phyloP scores from a whole-genome alignment of 345 rosid genomes.

The Mangifera indica region DNA sequence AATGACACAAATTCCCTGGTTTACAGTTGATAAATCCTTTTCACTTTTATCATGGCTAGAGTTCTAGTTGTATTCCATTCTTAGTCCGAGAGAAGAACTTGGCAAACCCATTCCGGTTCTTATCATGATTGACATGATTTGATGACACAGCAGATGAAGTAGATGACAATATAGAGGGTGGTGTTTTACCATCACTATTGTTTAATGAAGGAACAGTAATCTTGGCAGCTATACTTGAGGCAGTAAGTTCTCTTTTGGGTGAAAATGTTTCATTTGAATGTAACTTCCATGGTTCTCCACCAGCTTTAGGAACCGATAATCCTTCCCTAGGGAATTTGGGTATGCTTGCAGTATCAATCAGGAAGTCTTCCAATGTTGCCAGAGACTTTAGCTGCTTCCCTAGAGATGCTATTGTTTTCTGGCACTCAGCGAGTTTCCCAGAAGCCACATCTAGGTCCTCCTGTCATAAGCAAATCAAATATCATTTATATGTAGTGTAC shows the following conservation, averaged over 20 bases:
- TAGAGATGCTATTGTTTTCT: constrained; percentile 84
- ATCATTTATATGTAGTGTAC: background rate
- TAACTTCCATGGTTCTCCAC: constrained; percentile 57
- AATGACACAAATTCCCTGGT: constrained; percentile 5
- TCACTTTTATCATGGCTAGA: constrained; percentile 34
- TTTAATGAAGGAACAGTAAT: constrained; percentile 23
- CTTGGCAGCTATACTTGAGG: constrained; percentile 31
- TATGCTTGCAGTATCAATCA: constrained; percentile 66
- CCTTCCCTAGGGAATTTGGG: constrained; percentile 37
- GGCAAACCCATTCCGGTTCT: constrained; percentile 86
- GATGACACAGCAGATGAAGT: constrained; percentile 42
- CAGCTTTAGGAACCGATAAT: constrained; percentile 26
- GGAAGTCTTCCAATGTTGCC: constrained; percentile 92
- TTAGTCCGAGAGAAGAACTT: constrained; percentile 78
- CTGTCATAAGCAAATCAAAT: constrained; percentile 35
- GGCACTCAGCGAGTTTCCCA: constrained; percentile 86
- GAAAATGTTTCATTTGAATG: constrained; percentile 47
- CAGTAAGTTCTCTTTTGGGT: constrained; percentile 37
- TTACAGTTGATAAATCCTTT: constrained; percentile 8
- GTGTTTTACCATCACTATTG: constrained; percentile 32
- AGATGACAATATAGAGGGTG: constrained; percentile 39
- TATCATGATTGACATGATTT: constrained; percentile 56
- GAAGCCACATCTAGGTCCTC: constrained; percentile 81
- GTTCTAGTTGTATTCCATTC: constrained; percentile 83
- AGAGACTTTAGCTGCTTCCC: constrained; percentile 85